These are phyloP conservation scores for Sclerotiophoma versabilis DNA, from an alignment of 2,329 filamentous ascomycete species.

Conservation along the genomic window DNA sequence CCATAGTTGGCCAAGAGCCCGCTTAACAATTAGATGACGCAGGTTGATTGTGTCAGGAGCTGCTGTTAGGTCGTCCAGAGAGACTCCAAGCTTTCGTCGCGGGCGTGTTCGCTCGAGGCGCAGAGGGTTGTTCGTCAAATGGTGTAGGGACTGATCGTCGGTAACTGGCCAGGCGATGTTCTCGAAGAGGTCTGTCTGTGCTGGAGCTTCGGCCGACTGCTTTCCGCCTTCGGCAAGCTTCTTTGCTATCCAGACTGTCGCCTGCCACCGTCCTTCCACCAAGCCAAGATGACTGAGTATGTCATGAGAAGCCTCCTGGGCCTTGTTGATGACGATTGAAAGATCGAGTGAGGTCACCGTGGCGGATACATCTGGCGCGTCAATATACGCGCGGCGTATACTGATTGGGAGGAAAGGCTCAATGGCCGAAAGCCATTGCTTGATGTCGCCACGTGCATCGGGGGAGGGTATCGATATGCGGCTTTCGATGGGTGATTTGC, in stretches of 20 bases:
- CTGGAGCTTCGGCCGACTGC: constrained; percentile 15
- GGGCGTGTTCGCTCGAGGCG: constrained; percentile 23
- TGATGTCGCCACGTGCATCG: constrained; percentile 33
- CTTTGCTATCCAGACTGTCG: constrained; percentile 56
- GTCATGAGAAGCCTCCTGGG: constrained; percentile 45
- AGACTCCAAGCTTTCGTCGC: constrained; percentile 22
- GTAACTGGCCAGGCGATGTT: constrained; percentile 28
- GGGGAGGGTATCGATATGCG: constrained; percentile 25
- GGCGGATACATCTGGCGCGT: constrained; percentile 17
- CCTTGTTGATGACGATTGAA: constrained; percentile 33
- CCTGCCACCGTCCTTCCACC: constrained; percentile 51
- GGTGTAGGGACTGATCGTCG: constrained; percentile 25
- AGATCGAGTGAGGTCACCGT: constrained; percentile 37
- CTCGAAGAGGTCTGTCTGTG: constrained; percentile 23
- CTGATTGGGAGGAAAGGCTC: constrained; percentile 48
- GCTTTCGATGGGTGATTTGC: constrained; percentile 12
- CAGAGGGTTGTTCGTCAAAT: constrained; percentile 36
- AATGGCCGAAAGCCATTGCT: constrained; percentile 45
- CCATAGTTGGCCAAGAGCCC: constrained; percentile 56
- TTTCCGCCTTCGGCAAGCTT: constrained; percentile 48
- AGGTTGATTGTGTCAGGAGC: constrained; percentile 36
- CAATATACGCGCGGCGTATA: constrained; percentile 30
- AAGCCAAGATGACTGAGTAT: constrained; percentile 52
- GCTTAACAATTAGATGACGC: constrained; percentile 35
- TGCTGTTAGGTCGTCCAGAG: constrained; percentile 35